These are phyloP conservation scores for Pichia sp. DNA, from an alignment of 1,139 yeast species.

Conservation along the genomic window DNA sequence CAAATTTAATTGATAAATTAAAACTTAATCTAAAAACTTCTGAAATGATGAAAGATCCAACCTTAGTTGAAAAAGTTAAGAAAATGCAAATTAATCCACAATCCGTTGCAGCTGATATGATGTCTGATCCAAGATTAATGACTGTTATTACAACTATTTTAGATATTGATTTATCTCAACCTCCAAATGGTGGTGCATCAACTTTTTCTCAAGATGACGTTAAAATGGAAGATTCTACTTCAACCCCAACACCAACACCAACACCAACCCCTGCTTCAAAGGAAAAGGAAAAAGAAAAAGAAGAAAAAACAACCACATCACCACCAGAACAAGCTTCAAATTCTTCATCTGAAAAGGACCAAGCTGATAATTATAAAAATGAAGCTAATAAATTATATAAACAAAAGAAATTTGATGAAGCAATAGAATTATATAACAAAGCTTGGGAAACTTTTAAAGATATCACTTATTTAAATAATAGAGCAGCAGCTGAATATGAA, in stretches of 20 bases:
- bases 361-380: constrained; percentile 77
- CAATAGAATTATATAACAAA: constrained; percentile 74
- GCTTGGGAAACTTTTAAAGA: constrained; percentile 85
- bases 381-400: constrained; percentile 87
- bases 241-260: constrained; percentile 4
- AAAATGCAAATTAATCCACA: constrained; percentile 69
- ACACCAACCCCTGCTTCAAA: constrained; percentile 14
- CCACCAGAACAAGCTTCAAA: constrained; percentile 18
- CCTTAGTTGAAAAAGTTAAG: constrained; percentile 64
- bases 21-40: constrained; percentile 82
- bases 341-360: constrained; percentile 32
- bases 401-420: constrained; percentile 84
- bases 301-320: no score
- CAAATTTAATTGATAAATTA: constrained; percentile 68
- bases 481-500: constrained; percentile 97
- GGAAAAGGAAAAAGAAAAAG: no score
- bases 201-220: constrained; percentile 21
- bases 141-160: constrained; percentile 78
- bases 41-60: constrained; percentile 82
- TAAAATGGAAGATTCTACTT: constrained; percentile 23
- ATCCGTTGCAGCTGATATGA: constrained; percentile 56
- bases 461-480: constrained; percentile 89
- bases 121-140: constrained; percentile 83
- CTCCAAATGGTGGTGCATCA: constrained; percentile 31
- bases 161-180: constrained; percentile 65